Base-by-base conservation (phyloP, 2,329 filamentous ascomycete species). In the Tolypocladium album region DNA sequence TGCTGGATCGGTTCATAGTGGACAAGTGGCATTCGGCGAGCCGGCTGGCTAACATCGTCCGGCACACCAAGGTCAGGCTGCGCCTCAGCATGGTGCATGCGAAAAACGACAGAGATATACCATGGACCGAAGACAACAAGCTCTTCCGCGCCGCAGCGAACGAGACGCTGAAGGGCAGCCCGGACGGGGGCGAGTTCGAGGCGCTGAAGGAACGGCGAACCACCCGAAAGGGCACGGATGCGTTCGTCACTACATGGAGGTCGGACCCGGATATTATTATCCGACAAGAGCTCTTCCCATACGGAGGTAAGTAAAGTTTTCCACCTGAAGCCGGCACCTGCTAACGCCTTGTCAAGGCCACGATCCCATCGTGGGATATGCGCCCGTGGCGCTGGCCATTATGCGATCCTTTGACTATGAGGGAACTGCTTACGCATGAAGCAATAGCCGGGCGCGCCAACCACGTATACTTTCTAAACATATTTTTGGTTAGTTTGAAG, bases 21-120 rank as follows among this genome's bases (percentile, higher is more conserved):
- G 93, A 97, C 68, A 86, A 81, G 61, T 99, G 94, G 94, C 79
- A 84, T 56, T 91, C 89, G 0, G 82, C 82, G 0, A 77, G 81
- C 36, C 82, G 92, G 4, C 76, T 97, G 12, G 76, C 77, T 58
- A 83, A 79, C 55, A 74, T 85, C 65, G 80, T 83, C 17, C 74
- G 71, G 47, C 71, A 74, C 64, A 86, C 80, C 52, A 81, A 75
- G 63, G 78, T 64, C 62, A 77, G 76, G 68, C 63, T 94, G 12
- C 80, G 86, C 27, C 75, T 97, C 24, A 86, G 83, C 52, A 76
- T 97, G 50, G 75, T 97, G 3, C 93, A 97, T 67, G 89, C 92
- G 20, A 81, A 82, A 59, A 84, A 96, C 68, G 93, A 97, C 70
- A 76, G 78, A 61, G 90, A 96, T 66, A 96, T 97, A 61, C 86